Percentiles rank a stretch among this genome's conserved stretches.
phyloP scores from a whole-genome alignment of 2,329 filamentous ascomycete genomes.

The Colletotrichum sojae region DNA sequence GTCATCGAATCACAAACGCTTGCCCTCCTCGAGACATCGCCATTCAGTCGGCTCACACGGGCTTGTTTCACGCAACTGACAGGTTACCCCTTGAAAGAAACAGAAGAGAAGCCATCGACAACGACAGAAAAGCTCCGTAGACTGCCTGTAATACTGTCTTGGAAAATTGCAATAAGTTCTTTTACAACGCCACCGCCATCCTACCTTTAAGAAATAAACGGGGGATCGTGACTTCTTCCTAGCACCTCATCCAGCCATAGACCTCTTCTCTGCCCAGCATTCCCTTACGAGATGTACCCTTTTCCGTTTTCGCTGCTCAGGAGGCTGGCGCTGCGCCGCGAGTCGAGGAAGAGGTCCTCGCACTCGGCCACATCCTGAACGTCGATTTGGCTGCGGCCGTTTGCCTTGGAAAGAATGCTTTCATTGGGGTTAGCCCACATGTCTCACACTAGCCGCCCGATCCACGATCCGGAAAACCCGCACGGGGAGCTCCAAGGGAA shows the following conservation, averaged over 20 bases:
- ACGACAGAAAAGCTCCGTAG: constrained; percentile 21
- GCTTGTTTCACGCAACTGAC: neutral
- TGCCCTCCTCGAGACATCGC: neutral
- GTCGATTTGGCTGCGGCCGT: constrained; percentile 82
- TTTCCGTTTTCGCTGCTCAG: constrained; percentile 74
- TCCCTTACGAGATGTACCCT: constrained; percentile 73
- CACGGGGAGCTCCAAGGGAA: constrained; percentile 27
- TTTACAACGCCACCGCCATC: constrained; percentile 40
- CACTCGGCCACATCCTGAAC: constrained; percentile 84
- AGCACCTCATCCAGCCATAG: constrained; percentile 34
- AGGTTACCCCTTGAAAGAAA: neutral
- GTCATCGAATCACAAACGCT: constrained; percentile 10
- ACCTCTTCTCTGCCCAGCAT: neutral
- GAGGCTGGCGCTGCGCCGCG: constrained; percentile 81
- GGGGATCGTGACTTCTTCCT: constrained; percentile 18
- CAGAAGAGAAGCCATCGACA: neutral
- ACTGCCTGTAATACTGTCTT: constrained; percentile 30
- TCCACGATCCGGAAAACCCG: constrained; percentile 31
- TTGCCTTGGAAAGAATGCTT: constrained; percentile 89
- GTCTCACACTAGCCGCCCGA: constrained; percentile 47
- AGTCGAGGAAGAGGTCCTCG: constrained; percentile 87
- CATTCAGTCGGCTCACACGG: neutral
- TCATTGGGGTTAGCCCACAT: constrained; percentile 49
- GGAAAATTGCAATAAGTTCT: constrained; percentile 40
- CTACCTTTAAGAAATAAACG: constrained; percentile 23